Conservation (phyloP, 495 filamentous ascomycete species). For the Hyaloscypha finlandica region DNA sequence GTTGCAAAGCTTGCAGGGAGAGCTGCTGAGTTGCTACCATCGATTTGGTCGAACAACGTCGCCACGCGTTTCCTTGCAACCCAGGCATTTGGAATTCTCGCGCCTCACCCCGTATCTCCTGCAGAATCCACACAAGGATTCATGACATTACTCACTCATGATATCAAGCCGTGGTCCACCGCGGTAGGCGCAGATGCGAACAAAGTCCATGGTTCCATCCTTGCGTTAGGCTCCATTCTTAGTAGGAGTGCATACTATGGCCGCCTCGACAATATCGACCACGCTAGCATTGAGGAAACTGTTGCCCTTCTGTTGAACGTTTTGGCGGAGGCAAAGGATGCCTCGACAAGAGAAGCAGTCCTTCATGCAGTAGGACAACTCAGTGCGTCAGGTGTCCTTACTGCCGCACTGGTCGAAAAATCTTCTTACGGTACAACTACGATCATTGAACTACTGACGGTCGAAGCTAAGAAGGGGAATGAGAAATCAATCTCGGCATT, state of each 20-base stretch:
- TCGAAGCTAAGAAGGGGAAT: constrained; percentile 74
- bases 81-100: constrained; percentile 76
- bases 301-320: constrained; percentile 22
- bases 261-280: constrained; percentile 18
- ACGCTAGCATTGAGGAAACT: constrained; percentile 15
- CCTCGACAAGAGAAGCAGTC: constrained; percentile 46
- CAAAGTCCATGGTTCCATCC: constrained; percentile 56
- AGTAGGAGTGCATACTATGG: constrained; percentile 58
- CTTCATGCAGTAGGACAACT: constrained; percentile 73
- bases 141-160: constrained; percentile 42
- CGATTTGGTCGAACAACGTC: constrained; percentile 69
- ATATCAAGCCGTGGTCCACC: constrained; percentile 50
- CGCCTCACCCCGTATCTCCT: constrained; percentile 57
- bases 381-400: constrained; percentile 65
- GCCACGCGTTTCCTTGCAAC: constrained; percentile 63
- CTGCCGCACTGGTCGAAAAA: constrained; percentile 25
- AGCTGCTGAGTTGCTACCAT: constrained; percentile 51
- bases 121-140: constrained; percentile 34
- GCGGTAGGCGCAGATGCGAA: constrained; percentile 64
- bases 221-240: constrained; percentile 42
- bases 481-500: constrained; percentile 78
- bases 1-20: constrained; percentile 51
- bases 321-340: constrained; percentile 27
- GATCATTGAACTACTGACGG: constrained; percentile 59
- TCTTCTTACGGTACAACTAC: constrained; percentile 26